phyloP scores from a whole-genome alignment of 768 basidiomycete genomes.

The Gloeostereum incarnatum region DNA sequence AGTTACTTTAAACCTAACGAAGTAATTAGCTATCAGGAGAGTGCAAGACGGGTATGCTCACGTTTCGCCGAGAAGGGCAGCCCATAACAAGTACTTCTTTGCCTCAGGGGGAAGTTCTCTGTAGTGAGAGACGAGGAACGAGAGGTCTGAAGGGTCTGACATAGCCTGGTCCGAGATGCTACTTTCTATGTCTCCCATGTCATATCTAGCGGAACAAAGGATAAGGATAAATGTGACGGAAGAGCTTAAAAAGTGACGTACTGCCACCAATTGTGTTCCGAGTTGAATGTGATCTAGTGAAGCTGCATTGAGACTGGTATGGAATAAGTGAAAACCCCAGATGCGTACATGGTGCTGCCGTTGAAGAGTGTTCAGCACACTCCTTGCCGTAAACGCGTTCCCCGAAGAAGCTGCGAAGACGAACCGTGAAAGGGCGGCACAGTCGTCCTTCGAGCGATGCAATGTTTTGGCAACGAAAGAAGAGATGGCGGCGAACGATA shows the following conservation, averaged over 20 bases:
- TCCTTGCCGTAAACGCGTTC: conserved; percentile 64
- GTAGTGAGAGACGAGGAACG: conserved; percentile 51
- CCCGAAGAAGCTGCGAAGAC: conserved; percentile 52
- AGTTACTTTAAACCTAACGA: conserved; percentile 55
- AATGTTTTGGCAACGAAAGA: conserved; percentile 55
- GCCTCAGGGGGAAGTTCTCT: conserved; percentile 55
- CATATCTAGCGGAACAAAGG: conserved; percentile 26
- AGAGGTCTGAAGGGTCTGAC: conserved; percentile 53
- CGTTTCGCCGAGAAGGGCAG: conserved; percentile 66
- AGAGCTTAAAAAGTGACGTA: conserved; percentile 21
- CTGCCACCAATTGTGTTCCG: conserved; percentile 61
- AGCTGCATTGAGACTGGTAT: conserved; percentile 2
- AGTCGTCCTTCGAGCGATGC: conserved; percentile 48
- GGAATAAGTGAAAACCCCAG: background rate
- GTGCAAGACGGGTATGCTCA: conserved; percentile 18
- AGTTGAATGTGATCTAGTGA: conserved; percentile 51
- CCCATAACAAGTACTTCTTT: conserved; percentile 60
- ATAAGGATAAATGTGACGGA: conserved; percentile 1
- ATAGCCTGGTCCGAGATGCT: conserved; percentile 41
- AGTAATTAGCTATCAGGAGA: background rate
- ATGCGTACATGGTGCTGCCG: conserved; percentile 48
- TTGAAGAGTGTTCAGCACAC: conserved; percentile 52
- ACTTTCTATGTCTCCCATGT: conserved; percentile 47
- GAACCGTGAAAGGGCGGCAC: conserved; percentile 41
- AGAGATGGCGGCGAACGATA: conserved; percentile 46